A percentile compares a stretch with the other conserved stretches of the same genome.
Evolutionary conservation across 2,329 filamentous ascomycete genomes (phyloP).

Genomic region (Juglanconis oblonga): DNA sequence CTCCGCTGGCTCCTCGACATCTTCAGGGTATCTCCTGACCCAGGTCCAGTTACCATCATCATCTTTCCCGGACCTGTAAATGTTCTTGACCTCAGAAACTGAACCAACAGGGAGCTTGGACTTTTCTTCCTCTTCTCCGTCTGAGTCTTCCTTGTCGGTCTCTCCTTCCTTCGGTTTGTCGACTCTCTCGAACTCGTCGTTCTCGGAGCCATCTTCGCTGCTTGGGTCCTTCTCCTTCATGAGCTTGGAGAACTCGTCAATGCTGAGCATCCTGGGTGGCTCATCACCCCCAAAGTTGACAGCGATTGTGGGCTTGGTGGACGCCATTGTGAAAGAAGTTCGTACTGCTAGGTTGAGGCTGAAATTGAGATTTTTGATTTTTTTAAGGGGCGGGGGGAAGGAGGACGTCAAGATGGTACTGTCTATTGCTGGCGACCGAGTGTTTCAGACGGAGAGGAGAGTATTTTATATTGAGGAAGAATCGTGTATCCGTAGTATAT

Average conservation of each 20-base stretch:
- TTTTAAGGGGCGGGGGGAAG: too few relatives aligned
- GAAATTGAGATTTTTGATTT: too few relatives aligned
- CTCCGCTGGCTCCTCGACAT: constrained; percentile 55
- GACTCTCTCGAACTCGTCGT: neutral
- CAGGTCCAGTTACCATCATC: constrained; percentile 49
- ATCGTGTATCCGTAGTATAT: too few relatives aligned
- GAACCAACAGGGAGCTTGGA: constrained; percentile 29
- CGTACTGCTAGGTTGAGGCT: too few relatives aligned
- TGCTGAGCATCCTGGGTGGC: constrained; percentile 1
- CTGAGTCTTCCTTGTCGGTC: neutral
- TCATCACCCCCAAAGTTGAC: neutral
- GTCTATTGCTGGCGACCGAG: too few relatives aligned
- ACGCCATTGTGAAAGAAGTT: neutral
- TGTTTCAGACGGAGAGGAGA: too few relatives aligned
- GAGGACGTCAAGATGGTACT: too few relatives aligned
- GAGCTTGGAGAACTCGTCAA: constrained; percentile 2
- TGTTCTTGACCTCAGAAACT: constrained; percentile 38
- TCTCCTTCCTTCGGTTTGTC: neutral
- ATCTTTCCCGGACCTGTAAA: constrained; percentile 43
- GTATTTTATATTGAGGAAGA: too few relatives aligned
- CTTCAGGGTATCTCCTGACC: constrained; percentile 53
- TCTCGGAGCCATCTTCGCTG: neutral
- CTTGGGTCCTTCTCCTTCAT: neutral
- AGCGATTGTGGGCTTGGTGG: constrained; percentile 10
- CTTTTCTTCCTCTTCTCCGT: constrained; percentile 4